Evolutionary conservation across 2,329 filamentous ascomycete genomes (phyloP), one percentile per base, ranked within the genome.

Genomic region (Curvularia sp.): DNA sequence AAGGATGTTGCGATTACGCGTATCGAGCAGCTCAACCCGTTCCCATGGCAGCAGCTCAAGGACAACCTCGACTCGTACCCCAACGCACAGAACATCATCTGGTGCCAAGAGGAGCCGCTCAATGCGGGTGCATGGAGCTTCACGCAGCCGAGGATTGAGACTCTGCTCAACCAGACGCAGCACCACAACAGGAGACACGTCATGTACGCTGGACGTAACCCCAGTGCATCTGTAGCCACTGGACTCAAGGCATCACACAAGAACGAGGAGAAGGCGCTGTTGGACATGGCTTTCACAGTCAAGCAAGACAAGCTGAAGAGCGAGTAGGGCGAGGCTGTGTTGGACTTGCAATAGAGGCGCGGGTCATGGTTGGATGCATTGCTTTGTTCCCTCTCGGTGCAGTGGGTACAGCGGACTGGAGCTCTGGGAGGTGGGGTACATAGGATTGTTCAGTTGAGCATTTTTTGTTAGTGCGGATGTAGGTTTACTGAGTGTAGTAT

Each of bases 111-210:
- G 79, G 95, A 99, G 83, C 95, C 95, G 30, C 87, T 99, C 59
- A 99, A 99, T 77, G 95, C 95, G 8, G 95, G 95, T 78, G 92
- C 92, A 46, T 99, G 95, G 95, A 93, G 88, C 76, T 98, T 95
- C 81, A 91, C 89, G n/a, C 95, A 99, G 82, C 95, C 95, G 30
- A 90, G 95, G 75, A 93, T 99, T 65, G 95, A 99, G 87, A 99
- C 94, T 8, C 82, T 99, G 66, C 85, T 99, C 67, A 97, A 98
- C 83, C 80, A 96, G 77, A 98, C 95, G 0, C 81, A 96, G 81
- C 84, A 96, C 81, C 94, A 98, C 82, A 89, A 96, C 81, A 88
- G 91, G 76, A 93, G 96, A 82, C 92, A 96, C 80, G 93, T 97
- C 76, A 92, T 97, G 87, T 99, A 98, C 79, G 95, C 95, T 59